Conservation (phyloP, 805 yeast species). For the Suhomyces faveliae region DNA sequence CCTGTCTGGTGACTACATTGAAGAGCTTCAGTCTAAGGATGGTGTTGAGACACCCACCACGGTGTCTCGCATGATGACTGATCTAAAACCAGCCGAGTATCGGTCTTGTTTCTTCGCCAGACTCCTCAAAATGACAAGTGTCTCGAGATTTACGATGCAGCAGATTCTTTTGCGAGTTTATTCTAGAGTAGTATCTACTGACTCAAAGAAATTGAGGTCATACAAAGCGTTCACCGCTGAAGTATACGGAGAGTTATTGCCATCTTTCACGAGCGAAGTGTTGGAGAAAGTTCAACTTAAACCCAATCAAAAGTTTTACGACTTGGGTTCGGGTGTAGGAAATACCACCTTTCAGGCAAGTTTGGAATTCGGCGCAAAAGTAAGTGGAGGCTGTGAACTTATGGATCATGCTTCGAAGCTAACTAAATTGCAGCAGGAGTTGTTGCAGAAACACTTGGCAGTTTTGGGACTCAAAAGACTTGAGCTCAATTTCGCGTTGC, state of each 20-base stretch:
- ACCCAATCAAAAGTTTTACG: conserved; percentile 64
- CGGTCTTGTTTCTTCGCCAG: conserved; percentile 18
- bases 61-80: neutral
- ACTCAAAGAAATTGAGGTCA: conserved; percentile 56
- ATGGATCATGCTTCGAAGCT: conserved; percentile 79
- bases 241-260: conserved; percentile 89
- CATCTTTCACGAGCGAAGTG: conserved; percentile 67
- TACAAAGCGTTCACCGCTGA: conserved; percentile 87
- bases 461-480: conserved; percentile 66
- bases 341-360: conserved; percentile 90
- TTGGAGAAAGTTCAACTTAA: conserved; percentile 55
- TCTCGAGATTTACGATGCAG: conserved; percentile 46
- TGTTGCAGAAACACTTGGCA: conserved; percentile 55
- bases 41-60: conserved; percentile 5
- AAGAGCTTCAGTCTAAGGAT: neutral
- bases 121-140: conserved; percentile 17
- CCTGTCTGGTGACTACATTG: neutral
- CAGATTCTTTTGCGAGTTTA: conserved; percentile 73
- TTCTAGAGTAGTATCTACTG: conserved; percentile 75
- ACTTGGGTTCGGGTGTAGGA: conserved; percentile 93
- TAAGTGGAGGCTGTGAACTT: conserved; percentile 85
- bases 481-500: conserved; percentile 53
- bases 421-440: conserved; percentile 58
- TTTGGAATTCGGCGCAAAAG: conserved; percentile 71
- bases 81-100: conserved; percentile 22